Percentiles rank a stretch among this genome's conserved stretches.
Evolutionary conservation across 2,329 filamentous ascomycete species (phyloP).

Genomic region (Colletotrichum eleusines): DNA sequence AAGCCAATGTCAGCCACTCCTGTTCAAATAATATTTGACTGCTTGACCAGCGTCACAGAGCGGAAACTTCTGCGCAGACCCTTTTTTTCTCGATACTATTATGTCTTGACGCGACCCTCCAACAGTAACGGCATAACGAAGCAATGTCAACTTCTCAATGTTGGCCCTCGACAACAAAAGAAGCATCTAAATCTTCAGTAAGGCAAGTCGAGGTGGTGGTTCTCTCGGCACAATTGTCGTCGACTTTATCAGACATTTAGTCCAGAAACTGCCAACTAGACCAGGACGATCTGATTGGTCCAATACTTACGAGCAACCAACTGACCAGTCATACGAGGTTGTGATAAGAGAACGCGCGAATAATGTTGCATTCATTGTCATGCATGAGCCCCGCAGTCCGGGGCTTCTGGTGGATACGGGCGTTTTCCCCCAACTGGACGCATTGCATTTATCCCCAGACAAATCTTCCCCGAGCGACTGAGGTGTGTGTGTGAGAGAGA

Average conservation of each 20-base stretch:
- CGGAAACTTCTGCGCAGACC: neutral
- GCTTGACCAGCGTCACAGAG: neutral
- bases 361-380: conserved; percentile 11
- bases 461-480: conserved; percentile 1
- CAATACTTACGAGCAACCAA: neutral
- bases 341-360: conserved; percentile 17
- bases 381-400: conserved; percentile 18
- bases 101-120: neutral
- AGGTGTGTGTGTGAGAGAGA: no score
- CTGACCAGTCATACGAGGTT: conserved; percentile 6
- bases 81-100: neutral
- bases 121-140: no score
- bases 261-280: neutral
- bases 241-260: neutral
- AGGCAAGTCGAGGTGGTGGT: no score
- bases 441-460: conserved; percentile 26
- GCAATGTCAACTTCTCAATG: neutral
- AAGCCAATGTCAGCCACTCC: neutral
- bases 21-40: neutral
- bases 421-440: conserved; percentile 2
- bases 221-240: neutral
- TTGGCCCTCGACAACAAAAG: neutral
- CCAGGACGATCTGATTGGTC: neutral
- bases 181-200: no score
- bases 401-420: conserved; percentile 4